Base-by-base conservation (phyloP, 495 filamentous ascomycete genomes). In the Aspergillus sparsus region DNA sequence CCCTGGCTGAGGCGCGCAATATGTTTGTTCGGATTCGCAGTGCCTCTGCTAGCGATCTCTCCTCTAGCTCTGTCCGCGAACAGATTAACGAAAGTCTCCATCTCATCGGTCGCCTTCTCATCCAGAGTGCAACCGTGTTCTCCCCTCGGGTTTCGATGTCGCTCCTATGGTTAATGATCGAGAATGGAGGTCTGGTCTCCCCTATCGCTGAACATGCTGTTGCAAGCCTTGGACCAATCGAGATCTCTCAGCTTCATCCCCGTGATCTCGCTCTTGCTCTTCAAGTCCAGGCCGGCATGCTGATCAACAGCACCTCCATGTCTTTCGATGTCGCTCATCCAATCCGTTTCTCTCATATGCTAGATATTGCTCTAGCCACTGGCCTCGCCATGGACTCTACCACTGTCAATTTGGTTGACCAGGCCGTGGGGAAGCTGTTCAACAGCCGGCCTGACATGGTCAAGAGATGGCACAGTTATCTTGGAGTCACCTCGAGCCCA, bases 61-160 rank as follows among this genome's bases (percentile, higher is more conserved):
- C 53, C 51, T 78, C 64, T 11, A 65, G 65, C 49, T 64, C 63
- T 33, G 68, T 87, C 51, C 73, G 82, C 33, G 91, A 93, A 63
- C 87, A 92, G 73, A 88, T 96, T 50, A 93, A 96, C 64, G 93
- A 97, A 69, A 89, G 86, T 15, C 79, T 90, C 54, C 88, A 93
- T 64, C 88, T 96, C 64, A 84, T 97, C 53, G 83, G 80, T 49
- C 75, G 73, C 11, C 77, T 84, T 58, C 71, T 88, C 53, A 70
- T 77, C 41, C 77, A 77, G 66, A 75, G 74, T 49, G 73, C 69
- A 44, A 71, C 77, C 51, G 62, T 79, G n/a, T 71, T 83, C 45
- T 79, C 83, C 7, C 69, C 83, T 27, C 72, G 78, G 53, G 80
- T 83, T 41, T 80, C 74, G 62, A 83, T 87, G 78, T 80, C 81